Percentiles rank a stretch among this genome's conserved stretches.
Evolutionary conservation across 1,284 basidiomycete genomes (phyloP).

Genomic region (Sporisorium sorghi): DNA sequence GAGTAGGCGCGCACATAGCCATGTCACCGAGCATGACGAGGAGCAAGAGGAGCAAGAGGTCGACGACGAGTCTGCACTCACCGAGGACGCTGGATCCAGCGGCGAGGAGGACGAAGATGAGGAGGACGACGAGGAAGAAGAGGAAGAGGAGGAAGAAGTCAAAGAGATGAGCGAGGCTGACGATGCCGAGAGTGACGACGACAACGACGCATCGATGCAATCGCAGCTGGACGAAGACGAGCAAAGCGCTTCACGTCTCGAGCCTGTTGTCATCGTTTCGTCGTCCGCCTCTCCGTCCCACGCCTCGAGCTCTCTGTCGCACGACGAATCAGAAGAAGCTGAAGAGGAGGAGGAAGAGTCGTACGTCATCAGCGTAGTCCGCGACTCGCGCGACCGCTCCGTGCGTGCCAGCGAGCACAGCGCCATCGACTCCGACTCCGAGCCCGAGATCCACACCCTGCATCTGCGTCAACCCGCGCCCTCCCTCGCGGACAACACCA

Average conservation of each 20-base stretch:
- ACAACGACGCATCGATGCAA: conserved; percentile 2
- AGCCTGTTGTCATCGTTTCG: conserved; percentile 12
- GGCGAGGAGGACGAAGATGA: conserved; percentile 4
- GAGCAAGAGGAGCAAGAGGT: conserved; percentile 14
- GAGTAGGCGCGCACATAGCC: background rate
- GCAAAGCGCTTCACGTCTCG: conserved; percentile 8
- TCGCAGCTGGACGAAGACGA: conserved; percentile 13
- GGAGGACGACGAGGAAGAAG: background rate
- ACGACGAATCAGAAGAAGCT: background rate
- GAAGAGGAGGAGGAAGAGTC: background rate
- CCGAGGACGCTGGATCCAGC: conserved; percentile 3
- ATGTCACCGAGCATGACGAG: conserved; percentile 10
- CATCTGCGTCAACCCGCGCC: conserved; percentile 31
- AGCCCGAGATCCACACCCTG: conserved; percentile 41
- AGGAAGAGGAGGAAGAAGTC: background rate
- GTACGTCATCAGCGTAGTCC: conserved; percentile 24
- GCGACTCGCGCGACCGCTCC: conserved; percentile 30
- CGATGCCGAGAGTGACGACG: background rate
- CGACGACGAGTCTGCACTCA: conserved; percentile 3
- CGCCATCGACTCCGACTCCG: conserved; percentile 20
- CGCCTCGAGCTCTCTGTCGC: background rate
- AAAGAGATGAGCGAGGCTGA: conserved; percentile 2
- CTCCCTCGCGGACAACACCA: background rate
- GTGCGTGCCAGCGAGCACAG: conserved; percentile 16
- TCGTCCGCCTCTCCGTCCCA: conserved; percentile 15